phyloP scores from a whole-genome alignment of 495 filamentous ascomycete species.

The Xanthoparmelia taractica region DNA sequence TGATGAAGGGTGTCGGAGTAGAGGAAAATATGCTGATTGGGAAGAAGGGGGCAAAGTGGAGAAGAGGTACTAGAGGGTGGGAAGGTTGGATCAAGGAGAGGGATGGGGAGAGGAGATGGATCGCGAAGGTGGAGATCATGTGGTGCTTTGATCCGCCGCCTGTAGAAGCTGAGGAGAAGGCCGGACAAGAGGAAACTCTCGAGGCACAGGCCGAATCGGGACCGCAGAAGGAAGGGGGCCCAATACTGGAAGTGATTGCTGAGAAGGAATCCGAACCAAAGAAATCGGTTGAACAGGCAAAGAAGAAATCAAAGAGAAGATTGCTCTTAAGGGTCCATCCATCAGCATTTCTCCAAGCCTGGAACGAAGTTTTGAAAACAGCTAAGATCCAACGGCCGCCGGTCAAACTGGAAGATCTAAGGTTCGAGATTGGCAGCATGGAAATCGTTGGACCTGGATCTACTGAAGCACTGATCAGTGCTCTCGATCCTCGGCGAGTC shows the following conservation, averaged over 20 bases:
- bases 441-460: slow-evolving; percentile 78
- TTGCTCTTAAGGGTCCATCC: slow-evolving; percentile 77
- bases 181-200: slow-evolving; percentile 22
- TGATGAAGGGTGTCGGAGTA: slow-evolving; percentile 58
- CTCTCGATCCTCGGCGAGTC: slow-evolving; percentile 51
- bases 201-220: slow-evolving; percentile 31
- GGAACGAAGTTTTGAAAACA: slow-evolving; percentile 64
- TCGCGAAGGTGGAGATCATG: slow-evolving; percentile 71
- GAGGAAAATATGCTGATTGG: slow-evolving; percentile 52
- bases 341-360: slow-evolving; percentile 76
- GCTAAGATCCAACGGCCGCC: slow-evolving; percentile 63
- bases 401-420: slow-evolving; percentile 76
- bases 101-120: slow-evolving; percentile 45
- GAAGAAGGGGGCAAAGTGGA: slow-evolving; percentile 63
- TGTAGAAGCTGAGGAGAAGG: background rate
- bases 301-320: slow-evolving; percentile 46
- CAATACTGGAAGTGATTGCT: background rate
- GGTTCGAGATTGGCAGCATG: slow-evolving; percentile 92
- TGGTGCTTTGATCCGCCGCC: slow-evolving; percentile 47
- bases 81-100: slow-evolving; percentile 57
- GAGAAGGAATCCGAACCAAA: background rate
- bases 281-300: slow-evolving; percentile 27
- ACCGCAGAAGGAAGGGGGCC: slow-evolving; percentile 15
- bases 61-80: slow-evolving; percentile 60
- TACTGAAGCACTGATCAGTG: slow-evolving; percentile 68